These are phyloP conservation scores for Arachnomyces sp. DNA, from an alignment of 2,329 filamentous ascomycete genomes.

Conservation along the genomic window DNA sequence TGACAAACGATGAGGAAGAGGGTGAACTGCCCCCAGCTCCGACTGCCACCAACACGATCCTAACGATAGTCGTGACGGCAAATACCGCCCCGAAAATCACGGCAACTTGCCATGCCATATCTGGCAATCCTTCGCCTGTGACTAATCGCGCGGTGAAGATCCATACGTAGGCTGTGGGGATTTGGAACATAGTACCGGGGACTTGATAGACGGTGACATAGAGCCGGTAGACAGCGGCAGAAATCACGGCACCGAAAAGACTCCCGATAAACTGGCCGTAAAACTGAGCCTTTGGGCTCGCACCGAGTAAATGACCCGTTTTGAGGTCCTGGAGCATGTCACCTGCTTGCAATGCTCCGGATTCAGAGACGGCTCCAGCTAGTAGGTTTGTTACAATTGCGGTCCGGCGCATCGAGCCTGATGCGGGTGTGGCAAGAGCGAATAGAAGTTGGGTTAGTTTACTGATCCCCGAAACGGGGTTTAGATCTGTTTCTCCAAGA, in stretches of 20 bases:
- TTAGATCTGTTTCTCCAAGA: conserved; percentile 78
- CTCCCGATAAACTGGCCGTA: conserved; percentile 92
- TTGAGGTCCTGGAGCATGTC: conserved; percentile 97
- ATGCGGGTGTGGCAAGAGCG: conserved; percentile 75
- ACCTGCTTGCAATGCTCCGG: conserved; percentile 84
- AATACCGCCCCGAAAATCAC: conserved; percentile 68
- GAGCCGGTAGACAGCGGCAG: conserved; percentile 77
- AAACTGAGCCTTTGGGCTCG: conserved; percentile 89
- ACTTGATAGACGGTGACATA: conserved; percentile 88
- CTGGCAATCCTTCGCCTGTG: conserved; percentile 78
- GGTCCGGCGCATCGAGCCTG: conserved; percentile 66
- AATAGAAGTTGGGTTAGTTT: conserved; percentile 96
- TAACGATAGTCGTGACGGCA: conserved; percentile 59
- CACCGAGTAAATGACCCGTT: conserved; percentile 86
- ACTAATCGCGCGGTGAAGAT: conserved; percentile 92
- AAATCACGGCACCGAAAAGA: conserved; percentile 75
- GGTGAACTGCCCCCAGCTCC: conserved; percentile 19
- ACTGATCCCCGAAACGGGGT: conserved; percentile 91
- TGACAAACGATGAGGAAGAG: conserved; percentile 16
- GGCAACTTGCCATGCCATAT: conserved; percentile 75
- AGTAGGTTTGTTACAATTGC: conserved; percentile 93
- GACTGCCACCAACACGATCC: conserved; percentile 48
- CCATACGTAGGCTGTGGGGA: conserved; percentile 94
- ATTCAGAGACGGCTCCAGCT: conserved; percentile 79
- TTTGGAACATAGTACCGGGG: conserved; percentile 82